Percentiles rank a stretch among this genome's conserved stretches.
Evolutionary conservation across 1,139 yeast species (phyloP).

Genomic region (Taphrina wiesneri): DNA sequence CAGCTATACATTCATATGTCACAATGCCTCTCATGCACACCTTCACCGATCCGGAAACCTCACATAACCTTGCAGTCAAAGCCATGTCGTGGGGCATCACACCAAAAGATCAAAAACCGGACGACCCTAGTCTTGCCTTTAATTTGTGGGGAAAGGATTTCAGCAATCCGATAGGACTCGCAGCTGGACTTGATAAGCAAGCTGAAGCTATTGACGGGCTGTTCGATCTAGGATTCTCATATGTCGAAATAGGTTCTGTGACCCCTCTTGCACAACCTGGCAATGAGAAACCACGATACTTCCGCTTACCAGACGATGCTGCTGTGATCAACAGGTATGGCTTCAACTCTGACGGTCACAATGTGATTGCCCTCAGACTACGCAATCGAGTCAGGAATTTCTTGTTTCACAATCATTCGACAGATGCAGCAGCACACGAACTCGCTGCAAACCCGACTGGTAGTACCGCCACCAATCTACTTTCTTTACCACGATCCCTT

Average conservation of each 20-base stretch:
- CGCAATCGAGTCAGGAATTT: slow-evolving; percentile 57
- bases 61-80: slow-evolving; percentile 75
- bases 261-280: slow-evolving; percentile 88
- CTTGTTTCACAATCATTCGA: not conserved
- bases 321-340: slow-evolving; percentile 95
- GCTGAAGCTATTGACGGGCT: slow-evolving; percentile 90
- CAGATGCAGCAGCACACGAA: slow-evolving; percentile 31
- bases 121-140: slow-evolving; percentile 57
- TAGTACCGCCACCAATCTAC: slow-evolving; percentile 40
- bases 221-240: slow-evolving; percentile 76
- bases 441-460: slow-evolving; percentile 37
- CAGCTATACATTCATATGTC: slow-evolving; percentile 78
- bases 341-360: slow-evolving; percentile 88
- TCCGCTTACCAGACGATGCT: slow-evolving; percentile 77
- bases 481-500: slow-evolving; percentile 55
- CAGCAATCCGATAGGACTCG: slow-evolving; percentile 81
- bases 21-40: slow-evolving; percentile 73
- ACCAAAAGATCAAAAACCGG: slow-evolving; percentile 58
- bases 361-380: slow-evolving; percentile 65
- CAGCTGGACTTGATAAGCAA: slow-evolving; percentile 94
- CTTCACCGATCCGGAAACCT: slow-evolving; percentile 77
- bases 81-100: slow-evolving; percentile 66
- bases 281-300: slow-evolving; percentile 85
- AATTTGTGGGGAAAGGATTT: slow-evolving; percentile 65
- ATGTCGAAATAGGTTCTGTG: slow-evolving; percentile 89